Percentiles rank a stretch among this genome's conserved stretches.
phyloP scores from a whole-genome alignment of 2,329 filamentous ascomycete genomes.

The Colletotrichum simmondsii region DNA sequence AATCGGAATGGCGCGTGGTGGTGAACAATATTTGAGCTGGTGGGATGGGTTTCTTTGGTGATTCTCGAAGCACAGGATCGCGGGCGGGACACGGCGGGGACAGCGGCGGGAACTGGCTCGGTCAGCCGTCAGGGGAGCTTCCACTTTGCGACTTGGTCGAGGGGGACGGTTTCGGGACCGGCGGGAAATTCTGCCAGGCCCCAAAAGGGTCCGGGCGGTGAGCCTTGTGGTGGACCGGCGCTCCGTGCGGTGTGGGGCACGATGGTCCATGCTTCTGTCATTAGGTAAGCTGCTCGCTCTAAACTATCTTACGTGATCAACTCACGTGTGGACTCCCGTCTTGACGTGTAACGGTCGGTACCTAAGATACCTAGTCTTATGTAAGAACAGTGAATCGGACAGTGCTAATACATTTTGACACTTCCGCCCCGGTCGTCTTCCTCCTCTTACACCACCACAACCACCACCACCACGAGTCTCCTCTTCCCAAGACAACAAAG shows the following conservation, averaged over 20 bases:
- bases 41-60: background rate
- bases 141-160: background rate
- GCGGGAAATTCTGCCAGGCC: slow-evolving; percentile 34
- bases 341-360: too few species aligned
- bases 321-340: background rate
- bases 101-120: slow-evolving; percentile 17
- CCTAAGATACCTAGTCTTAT: background rate
- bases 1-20: background rate
- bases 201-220: slow-evolving; percentile 24
- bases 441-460: background rate
- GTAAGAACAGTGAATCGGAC: background rate
- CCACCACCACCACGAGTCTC: background rate
- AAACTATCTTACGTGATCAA: slow-evolving; percentile 29
- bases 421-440: background rate
- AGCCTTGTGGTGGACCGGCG: background rate
- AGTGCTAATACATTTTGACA: background rate
- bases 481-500: background rate
- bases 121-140: slow-evolving; percentile 21
- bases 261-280: too few species aligned
- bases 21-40: background rate
- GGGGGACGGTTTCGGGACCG: slow-evolving; percentile 28
- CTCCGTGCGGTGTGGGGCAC: background rate
- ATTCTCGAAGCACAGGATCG: background rate
- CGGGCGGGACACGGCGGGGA: slow-evolving; percentile 5
- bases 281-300: background rate